Conservation (phyloP, 306 rosid species). For the Vigna nakashimae region DNA sequence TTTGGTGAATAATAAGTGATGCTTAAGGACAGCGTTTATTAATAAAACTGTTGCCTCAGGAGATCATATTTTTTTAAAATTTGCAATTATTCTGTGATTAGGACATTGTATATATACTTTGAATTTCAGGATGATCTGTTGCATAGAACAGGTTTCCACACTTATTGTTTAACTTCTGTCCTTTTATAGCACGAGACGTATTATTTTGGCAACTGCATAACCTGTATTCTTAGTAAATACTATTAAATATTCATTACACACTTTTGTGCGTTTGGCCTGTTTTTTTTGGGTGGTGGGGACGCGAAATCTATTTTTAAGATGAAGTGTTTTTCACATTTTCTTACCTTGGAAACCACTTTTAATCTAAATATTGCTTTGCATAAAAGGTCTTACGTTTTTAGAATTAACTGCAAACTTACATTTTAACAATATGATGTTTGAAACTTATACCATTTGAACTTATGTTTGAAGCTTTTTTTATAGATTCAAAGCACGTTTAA, state of each 20-base stretch:
- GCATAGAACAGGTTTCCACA: neutral
- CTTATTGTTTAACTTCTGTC: neutral
- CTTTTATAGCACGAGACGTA: neutral
- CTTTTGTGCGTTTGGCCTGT: no score
- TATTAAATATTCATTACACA: no score
- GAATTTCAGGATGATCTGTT: neutral
- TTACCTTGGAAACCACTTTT: neutral
- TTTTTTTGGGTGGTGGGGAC: no score
- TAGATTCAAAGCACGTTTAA: neutral
- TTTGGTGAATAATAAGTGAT: no score
- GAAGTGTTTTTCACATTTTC: neutral
- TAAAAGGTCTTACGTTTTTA: neutral
- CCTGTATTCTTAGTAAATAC: no score
- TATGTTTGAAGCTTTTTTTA: neutral
- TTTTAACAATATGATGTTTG: neutral
- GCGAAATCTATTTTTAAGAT: no score
- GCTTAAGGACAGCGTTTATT: no score
- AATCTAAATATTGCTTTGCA: neutral
- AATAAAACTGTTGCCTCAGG: slow-evolving; percentile 4
- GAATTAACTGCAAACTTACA: neutral
- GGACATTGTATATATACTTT: neutral
- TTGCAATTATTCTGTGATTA: neutral
- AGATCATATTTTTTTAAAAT: neutral
- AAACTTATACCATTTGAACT: neutral
- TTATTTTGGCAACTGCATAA: neutral